Evolutionary conservation across 768 basidiomycete species (phyloP), one percentile per base, ranked within the genome.

Genomic region (Fibroporia radiculosa): DNA sequence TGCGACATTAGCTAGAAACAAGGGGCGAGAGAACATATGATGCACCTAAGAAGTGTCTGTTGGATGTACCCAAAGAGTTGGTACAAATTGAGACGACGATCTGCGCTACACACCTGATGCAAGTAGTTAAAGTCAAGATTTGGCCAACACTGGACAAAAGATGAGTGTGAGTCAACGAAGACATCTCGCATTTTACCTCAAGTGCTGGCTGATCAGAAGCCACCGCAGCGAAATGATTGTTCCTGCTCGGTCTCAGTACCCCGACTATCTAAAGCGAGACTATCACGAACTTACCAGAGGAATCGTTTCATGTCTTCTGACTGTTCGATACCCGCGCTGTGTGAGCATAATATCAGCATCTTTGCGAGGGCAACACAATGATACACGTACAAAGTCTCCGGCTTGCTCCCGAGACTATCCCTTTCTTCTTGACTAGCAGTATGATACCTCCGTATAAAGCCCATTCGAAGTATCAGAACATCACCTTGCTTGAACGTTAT

Each of bases 201-300:
- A 84, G 57, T 3, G 78, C 61, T 14, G 82, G 82, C 48, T 80
- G 77, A 64, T 84, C 82, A 26, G 80, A 80, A 8, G 80, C 81
- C 23, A 82, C 56, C 5, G 81, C 80, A 1, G 82, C 74, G 56
- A 84, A 84, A 56, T 84, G 82, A 58, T 82, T 83, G 59, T 84
- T 71, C 82, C 82, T 81, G 34, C 18, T 11, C 24, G 6, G 31
- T n/a, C n/a, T n/a, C n/a, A n/a, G n/a, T n/a, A n/a, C n/a, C n/a
- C n/a, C n/a, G n/a, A n/a, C n/a, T n/a, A n/a, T n/a, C n/a, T n/a
- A n/a, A n/a, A n/a, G n/a, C n/a, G n/a, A n/a, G n/a, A n/a, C n/a
- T n/a, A n/a, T n/a, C n/a, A n/a, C n/a, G n/a, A n/a, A n/a, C 66
- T 14, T 55, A 80, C 81, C 82, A 85, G n/a, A 83, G 60, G 63